Evolutionary conservation across 2,329 filamentous ascomycete genomes (phyloP).

Genomic region (Sphaerulina populicola): DNA sequence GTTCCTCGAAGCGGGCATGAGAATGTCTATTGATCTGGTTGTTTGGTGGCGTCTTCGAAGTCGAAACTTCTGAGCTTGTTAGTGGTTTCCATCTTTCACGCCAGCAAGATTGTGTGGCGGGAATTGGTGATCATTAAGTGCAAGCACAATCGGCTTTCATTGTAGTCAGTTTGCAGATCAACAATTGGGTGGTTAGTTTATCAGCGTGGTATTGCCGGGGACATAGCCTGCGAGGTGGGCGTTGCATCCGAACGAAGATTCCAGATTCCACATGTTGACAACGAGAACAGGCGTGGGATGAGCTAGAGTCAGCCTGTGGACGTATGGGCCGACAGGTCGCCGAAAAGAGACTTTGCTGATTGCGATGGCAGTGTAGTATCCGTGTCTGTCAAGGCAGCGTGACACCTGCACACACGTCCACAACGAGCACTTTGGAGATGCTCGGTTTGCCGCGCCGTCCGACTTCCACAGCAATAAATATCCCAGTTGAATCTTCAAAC

Average conservation of each 20-base stretch:
- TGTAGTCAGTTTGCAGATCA: not conserved
- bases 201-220: too few relatives aligned
- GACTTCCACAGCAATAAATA: not conserved
- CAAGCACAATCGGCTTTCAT: not conserved
- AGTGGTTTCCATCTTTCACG: not conserved
- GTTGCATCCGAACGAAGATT: too few relatives aligned
- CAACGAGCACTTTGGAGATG: not conserved
- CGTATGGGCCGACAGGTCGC: not conserved
- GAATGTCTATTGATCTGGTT: not conserved
- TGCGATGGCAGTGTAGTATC: not conserved
- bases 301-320: not conserved
- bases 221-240: too few relatives aligned
- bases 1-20: not conserved
- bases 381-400: not conserved
- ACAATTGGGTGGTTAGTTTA: too few relatives aligned
- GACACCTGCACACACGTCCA: too few relatives aligned
- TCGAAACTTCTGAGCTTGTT: not conserved
- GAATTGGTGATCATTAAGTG: not conserved
- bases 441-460: not conserved
- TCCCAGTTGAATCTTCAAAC: not conserved
- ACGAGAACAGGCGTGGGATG: not conserved
- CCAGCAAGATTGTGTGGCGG: not conserved
- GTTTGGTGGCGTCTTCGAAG: not conserved
- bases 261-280: not conserved
- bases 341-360: not conserved